Evolutionary conservation across 495 filamentous ascomycete genomes (phyloP).

Genomic region (Aspergillus mulundensis): DNA sequence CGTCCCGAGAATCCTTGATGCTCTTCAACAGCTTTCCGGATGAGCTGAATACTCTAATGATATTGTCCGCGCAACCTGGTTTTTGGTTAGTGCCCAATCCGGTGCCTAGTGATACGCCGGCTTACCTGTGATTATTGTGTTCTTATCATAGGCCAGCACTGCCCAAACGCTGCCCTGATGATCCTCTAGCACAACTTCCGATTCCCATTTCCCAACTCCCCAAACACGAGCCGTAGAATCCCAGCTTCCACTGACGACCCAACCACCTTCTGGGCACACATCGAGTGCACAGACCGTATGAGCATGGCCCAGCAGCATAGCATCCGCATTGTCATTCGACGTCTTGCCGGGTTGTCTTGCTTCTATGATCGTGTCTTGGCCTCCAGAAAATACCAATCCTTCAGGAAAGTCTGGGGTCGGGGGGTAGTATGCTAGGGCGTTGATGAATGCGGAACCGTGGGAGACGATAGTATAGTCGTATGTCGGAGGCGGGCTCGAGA

Average conservation of each 20-base stretch:
- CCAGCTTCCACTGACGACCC: constrained; percentile 92
- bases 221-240: constrained; percentile 81
- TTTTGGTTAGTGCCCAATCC: constrained; percentile 6
- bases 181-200: constrained; percentile 63
- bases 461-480: constrained; percentile 74
- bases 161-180: constrained; percentile 86
- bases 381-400: constrained; percentile 80
- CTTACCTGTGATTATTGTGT: constrained; percentile 76
- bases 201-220: constrained; percentile 72
- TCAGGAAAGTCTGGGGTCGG: constrained; percentile 68
- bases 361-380: constrained; percentile 89
- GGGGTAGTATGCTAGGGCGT: constrained; percentile 71
- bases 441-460: constrained; percentile 77
- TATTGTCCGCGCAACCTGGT: constrained; percentile 75
- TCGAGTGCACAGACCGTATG: constrained; percentile 87
- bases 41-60: constrained; percentile 75
- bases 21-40: constrained; percentile 60
- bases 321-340: constrained; percentile 72
- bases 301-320: constrained; percentile 78
- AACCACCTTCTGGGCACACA: constrained; percentile 61
- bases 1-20: constrained; percentile 68
- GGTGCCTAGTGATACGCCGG: neutral
- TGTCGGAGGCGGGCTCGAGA: constrained; percentile 57
- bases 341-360: constrained; percentile 65
- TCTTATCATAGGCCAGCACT: constrained; percentile 75